Conservation (phyloP, 2,329 filamentous ascomycete species). For the Fusarium armeniacum region DNA sequence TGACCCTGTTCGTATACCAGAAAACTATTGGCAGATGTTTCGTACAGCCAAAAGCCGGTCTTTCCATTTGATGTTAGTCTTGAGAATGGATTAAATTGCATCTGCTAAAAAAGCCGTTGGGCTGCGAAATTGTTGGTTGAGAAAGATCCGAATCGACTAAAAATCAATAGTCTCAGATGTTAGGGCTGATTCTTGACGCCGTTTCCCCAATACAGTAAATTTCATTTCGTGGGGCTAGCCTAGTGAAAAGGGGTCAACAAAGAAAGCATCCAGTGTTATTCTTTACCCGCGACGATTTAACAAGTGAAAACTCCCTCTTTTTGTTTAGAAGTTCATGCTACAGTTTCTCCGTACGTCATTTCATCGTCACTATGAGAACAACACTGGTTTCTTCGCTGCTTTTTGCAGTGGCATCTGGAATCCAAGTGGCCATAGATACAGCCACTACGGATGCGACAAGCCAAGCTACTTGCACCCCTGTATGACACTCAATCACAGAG, state of each 20-base stretch:
- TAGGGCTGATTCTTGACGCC: background rate
- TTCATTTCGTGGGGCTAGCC: background rate
- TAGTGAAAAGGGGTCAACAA: background rate
- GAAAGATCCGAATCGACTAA: background rate
- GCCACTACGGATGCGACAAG: background rate
- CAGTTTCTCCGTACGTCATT: accelerated
- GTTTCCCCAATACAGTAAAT: background rate
- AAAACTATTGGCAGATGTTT: background rate
- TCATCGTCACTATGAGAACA: background rate
- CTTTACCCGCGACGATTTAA: background rate
- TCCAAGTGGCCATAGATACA: background rate
- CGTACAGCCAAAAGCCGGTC: accelerated
- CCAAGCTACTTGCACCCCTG: background rate
- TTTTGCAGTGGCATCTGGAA: background rate
- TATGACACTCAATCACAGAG: accelerated
- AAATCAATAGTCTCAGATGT: background rate
- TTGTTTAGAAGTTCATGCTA: accelerated
- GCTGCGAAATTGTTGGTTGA: background rate
- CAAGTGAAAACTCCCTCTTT: background rate
- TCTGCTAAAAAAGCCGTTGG: background rate
- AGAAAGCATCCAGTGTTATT: background rate
- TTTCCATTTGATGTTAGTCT: background rate
- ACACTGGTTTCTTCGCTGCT: background rate
- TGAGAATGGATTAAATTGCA: background rate
- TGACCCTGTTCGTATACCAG: background rate